Evolutionary conservation across 1,284 basidiomycete genomes (phyloP).

Genomic region (Sparassis latifolia): DNA sequence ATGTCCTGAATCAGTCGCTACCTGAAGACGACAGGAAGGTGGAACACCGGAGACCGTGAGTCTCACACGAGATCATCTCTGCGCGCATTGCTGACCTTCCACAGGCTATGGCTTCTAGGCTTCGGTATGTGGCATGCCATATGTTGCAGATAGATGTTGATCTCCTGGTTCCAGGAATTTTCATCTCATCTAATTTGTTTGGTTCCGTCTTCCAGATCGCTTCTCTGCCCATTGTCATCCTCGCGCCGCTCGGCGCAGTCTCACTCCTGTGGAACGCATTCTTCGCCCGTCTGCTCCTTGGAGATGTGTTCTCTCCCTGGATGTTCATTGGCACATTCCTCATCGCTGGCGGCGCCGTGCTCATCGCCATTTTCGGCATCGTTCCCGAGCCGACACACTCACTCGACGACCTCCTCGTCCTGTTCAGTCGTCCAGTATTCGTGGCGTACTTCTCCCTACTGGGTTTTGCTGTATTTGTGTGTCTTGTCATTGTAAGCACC

Average conservation of each 20-base stretch:
- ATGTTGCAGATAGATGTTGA: neutral
- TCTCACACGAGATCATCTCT: conserved; percentile 17
- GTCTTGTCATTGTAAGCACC: conserved; percentile 57
- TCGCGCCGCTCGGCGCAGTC: conserved; percentile 88
- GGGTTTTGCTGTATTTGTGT: conserved; percentile 53
- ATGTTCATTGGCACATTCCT: conserved; percentile 84
- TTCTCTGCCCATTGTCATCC: conserved; percentile 87
- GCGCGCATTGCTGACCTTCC: neutral
- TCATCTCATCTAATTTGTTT: conserved; percentile 85
- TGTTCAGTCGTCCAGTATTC: conserved; percentile 80
- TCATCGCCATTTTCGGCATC: conserved; percentile 90
- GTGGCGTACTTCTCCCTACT: conserved; percentile 77
- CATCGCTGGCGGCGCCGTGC: conserved; percentile 84
- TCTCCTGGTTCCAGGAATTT: conserved; percentile 42
- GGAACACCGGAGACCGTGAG: conserved; percentile 76
- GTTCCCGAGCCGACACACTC: conserved; percentile 89
- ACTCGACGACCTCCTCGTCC: conserved; percentile 76
- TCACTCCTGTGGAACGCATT: conserved; percentile 95
- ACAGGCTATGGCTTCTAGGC: conserved; percentile 78
- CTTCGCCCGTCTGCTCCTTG: conserved; percentile 82
- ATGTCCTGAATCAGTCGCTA: conserved; percentile 77
- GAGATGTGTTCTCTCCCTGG: conserved; percentile 81
- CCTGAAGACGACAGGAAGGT: conserved; percentile 58
- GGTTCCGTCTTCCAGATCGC: conserved; percentile 95
- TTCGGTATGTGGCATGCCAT: conserved; percentile 43